These are phyloP conservation scores for Penicillium manginii DNA, from an alignment of 495 filamentous ascomycete genomes.

Conservation along the genomic window DNA sequence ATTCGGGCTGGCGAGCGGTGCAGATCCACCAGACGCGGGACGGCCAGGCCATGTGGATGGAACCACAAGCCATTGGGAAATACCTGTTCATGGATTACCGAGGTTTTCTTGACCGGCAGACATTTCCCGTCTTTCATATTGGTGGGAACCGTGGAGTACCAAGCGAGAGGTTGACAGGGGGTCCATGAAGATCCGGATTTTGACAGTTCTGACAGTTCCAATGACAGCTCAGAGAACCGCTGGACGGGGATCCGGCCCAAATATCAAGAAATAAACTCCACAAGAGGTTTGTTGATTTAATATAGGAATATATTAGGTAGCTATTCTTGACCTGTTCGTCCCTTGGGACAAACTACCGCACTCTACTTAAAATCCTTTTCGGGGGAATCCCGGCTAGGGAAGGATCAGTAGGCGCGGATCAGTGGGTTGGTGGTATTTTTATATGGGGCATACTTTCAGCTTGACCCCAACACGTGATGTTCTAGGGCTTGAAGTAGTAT, in stretches of 20 bases:
- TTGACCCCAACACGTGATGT: neutral
- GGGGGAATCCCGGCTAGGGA: neutral
- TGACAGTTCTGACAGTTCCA: neutral
- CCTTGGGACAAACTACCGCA: neutral
- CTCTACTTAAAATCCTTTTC: neutral
- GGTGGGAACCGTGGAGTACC: neutral
- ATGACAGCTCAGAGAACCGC: neutral
- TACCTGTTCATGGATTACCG: neutral
- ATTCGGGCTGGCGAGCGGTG: neutral
- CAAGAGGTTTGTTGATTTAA: too few species aligned
- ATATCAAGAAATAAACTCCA: too few species aligned
- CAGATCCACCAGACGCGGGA: conserved; percentile 1
- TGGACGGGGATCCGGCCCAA: too few species aligned
- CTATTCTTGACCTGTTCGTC: neutral
- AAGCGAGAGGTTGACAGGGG: neutral
- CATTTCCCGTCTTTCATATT: neutral
- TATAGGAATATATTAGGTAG: too few species aligned
- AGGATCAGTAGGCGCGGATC: conserved; percentile 3
- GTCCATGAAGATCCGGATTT: neutral
- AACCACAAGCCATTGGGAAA: neutral
- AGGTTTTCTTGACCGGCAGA: neutral
- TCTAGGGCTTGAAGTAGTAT: neutral
- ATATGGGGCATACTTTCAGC: neutral
- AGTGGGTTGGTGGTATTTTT: neutral
- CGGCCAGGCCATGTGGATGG: neutral